phyloP scores from a whole-genome alignment of 352 stramenopile species.

The Phytophthora tubulina region DNA sequence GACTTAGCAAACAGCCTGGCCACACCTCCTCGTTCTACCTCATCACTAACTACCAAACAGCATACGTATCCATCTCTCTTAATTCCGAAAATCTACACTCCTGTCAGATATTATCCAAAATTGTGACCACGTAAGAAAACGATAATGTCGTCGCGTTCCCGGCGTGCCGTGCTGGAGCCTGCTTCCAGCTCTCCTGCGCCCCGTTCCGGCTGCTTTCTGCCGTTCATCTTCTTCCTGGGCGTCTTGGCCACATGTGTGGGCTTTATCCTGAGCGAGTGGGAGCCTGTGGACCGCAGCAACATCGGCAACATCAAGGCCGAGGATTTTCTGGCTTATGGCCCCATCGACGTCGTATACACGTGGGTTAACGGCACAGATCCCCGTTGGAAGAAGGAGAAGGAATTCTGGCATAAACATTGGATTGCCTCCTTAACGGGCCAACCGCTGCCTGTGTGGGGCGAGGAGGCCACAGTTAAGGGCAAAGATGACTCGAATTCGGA shows the following conservation, averaged over 20 bases:
- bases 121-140: slow-evolving; percentile 26
- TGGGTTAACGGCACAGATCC: slow-evolving; percentile 97
- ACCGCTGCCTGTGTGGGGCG: slow-evolving; percentile 64
- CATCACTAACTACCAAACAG: too few species aligned
- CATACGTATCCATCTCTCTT: neutral
- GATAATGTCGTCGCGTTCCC: slow-evolving; percentile 28
- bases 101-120: slow-evolving; percentile 9
- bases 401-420: slow-evolving; percentile 91
- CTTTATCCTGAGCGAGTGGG: slow-evolving; percentile 24
- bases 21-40: too few species aligned
- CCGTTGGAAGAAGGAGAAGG: slow-evolving; percentile 91
- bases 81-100: slow-evolving; percentile 14
- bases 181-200: neutral
- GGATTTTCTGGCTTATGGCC: slow-evolving; percentile 75
- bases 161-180: slow-evolving; percentile 10
- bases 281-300: slow-evolving; percentile 54
- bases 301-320: slow-evolving; percentile 70
- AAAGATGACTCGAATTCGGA: slow-evolving; percentile 80
- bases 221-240: slow-evolving; percentile 18
- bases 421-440: slow-evolving; percentile 86
- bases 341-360: slow-evolving; percentile 97
- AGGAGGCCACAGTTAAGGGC: slow-evolving; percentile 61
- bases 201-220: neutral
- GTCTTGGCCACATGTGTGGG: slow-evolving; percentile 21
- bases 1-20: too few species aligned